These are phyloP conservation scores for Luffa acutangula DNA, from an alignment of 306 rosid species.

Conservation along the genomic window DNA sequence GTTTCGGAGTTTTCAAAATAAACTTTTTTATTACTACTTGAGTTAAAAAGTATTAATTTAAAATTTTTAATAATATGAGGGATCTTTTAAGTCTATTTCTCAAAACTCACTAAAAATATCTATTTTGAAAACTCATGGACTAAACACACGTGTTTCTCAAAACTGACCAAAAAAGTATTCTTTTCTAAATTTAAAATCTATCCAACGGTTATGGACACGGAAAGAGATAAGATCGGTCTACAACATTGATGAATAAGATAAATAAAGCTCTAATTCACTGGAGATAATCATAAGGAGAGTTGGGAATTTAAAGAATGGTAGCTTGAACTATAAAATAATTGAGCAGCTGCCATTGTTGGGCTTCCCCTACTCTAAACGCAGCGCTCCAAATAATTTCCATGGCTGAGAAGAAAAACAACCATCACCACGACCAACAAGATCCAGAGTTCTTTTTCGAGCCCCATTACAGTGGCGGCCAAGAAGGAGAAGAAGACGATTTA, in stretches of 20 bases:
- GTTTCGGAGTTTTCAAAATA: too few relatives aligned
- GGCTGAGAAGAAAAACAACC: constrained; percentile 15
- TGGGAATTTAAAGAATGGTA: neutral
- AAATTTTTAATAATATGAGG: too few relatives aligned
- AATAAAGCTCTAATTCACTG: neutral
- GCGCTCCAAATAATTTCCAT: constrained; percentile 1
- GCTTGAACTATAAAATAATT: neutral
- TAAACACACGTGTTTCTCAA: too few relatives aligned
- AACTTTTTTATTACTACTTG: too few relatives aligned
- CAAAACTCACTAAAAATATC: too few relatives aligned
- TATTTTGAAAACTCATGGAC: too few relatives aligned
- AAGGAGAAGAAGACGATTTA: constrained; percentile 20
- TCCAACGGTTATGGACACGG: too few relatives aligned
- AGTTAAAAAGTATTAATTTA: too few relatives aligned
- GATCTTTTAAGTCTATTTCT: too few relatives aligned
- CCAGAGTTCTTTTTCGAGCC: constrained; percentile 14
- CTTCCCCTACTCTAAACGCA: neutral
- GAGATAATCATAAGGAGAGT: neutral
- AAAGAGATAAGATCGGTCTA: neutral
- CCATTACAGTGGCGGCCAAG: neutral
- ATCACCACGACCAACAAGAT: constrained; percentile 12
- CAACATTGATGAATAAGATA: neutral
- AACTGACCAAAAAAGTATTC: too few relatives aligned
- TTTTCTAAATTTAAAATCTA: too few relatives aligned
- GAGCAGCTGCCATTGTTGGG: neutral